Evolutionary conservation across 2,329 filamentous ascomycete genomes (phyloP), one percentile per base, ranked within the genome.

Genomic region (Pseudophaeomoniella oleicola): DNA sequence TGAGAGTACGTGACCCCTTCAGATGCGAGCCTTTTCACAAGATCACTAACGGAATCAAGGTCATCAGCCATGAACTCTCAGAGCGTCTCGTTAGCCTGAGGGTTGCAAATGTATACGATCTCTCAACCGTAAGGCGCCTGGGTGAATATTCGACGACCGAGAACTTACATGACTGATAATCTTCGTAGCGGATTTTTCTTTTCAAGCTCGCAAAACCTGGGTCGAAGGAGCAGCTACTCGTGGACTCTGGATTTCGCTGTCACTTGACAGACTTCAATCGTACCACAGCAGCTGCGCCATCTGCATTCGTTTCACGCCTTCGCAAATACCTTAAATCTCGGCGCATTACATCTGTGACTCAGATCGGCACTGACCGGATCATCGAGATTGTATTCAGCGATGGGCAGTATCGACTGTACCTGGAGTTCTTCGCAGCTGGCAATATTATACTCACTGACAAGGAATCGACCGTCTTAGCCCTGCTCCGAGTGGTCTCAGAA

Each of bases 391-490:
- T 81, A 49, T 94, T 98, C 55, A 92, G 83, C 48, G 86, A 96
- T 64, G 90, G 90, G 9, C 71, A 78, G 47, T 94, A 92, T 54
- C 71, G 80, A 30, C 58, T 98, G 15, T 94, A 85, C 54, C 64
- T 98, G 17, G 90, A 98, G 60, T 98, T 98, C 62, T 98, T 94
- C 54, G 88, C 90, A 1, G 82, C 83, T 36, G 90, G 90, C 32
- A 98, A 98, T 54, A 79, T 98, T 42, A 84, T 98, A 42, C 67
- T 98, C 37, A 94, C 90, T 2, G 86, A 96, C 53, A 71, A 69
- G 35, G 78, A 92, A 16, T 64, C 87, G 36, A 90, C 80, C 43
- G 87, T 96, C 38, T 56, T 96, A 22, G 76, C 81, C 0, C 62
- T 98, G 14, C 65, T 90, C 46, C 75, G 90, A 38, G 78, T 81